phyloP scores from a whole-genome alignment of 345 rosid genomes.

The Anacardium occidentale region DNA sequence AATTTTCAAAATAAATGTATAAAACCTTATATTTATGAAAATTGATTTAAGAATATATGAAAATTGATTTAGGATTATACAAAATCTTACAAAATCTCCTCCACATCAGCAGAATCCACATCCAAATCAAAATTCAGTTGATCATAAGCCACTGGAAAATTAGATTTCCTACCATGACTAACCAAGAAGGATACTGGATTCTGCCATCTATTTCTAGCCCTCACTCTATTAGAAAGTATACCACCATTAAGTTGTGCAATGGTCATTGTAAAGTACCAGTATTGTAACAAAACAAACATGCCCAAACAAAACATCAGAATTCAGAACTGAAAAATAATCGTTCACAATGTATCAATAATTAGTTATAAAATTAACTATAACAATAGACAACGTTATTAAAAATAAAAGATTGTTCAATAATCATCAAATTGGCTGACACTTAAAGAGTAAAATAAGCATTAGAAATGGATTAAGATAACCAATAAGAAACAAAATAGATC shows the following conservation, averaged over 20 bases:
- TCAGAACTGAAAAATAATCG: not conserved
- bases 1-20: too few relatives aligned
- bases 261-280: slow-evolving; percentile 30
- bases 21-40: too few relatives aligned
- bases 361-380: not conserved
- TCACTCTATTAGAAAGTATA: slow-evolving; percentile 34
- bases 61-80: too few relatives aligned
- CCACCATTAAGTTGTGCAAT: slow-evolving; percentile 39
- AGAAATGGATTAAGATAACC: not conserved
- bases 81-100: too few relatives aligned
- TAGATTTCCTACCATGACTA: slow-evolving; percentile 32
- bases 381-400: not conserved
- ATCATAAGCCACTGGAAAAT: slow-evolving; percentile 28
- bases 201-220: slow-evolving; percentile 26
- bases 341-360: not conserved
- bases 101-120: slow-evolving; percentile 37
- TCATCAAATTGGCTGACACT: not conserved
- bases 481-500: not conserved
- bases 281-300: not conserved
- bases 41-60: too few relatives aligned
- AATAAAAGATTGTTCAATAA: not conserved
- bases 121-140: slow-evolving; percentile 47
- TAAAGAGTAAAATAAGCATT: not conserved
- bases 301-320: slow-evolving; percentile 14
- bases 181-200: slow-evolving; percentile 31